phyloP scores from a whole-genome alignment of 225 moss, liverwort and hornwort species.

The Marchantia paleacea region DNA sequence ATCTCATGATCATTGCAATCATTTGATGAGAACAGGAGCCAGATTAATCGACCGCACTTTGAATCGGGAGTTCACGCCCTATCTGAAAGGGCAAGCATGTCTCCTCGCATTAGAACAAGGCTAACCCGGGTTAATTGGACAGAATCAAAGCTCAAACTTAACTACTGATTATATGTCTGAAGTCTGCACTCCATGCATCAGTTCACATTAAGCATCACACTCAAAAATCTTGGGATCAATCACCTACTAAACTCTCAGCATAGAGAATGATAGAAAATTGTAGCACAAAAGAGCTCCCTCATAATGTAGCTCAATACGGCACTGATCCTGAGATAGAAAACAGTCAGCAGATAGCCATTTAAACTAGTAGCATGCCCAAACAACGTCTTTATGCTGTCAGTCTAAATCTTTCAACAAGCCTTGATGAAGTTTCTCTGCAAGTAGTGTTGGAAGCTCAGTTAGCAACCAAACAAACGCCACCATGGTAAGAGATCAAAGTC shows the following conservation, averaged over 20 bases:
- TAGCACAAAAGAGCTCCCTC: slow-evolving; percentile 14
- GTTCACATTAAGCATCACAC: slow-evolving; percentile 12
- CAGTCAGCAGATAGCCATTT: slow-evolving; percentile 32
- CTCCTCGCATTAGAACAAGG: slow-evolving; percentile 1
- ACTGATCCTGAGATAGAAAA: slow-evolving; percentile 37
- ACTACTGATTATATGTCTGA: slow-evolving; percentile 11
- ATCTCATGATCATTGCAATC: background rate
- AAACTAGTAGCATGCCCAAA: slow-evolving; percentile 18
- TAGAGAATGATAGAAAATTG: slow-evolving; percentile 20
- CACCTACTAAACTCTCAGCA: slow-evolving; percentile 16
- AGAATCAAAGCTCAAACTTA: background rate
- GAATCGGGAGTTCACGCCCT: background rate
- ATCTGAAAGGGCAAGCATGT: background rate
- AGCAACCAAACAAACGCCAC: slow-evolving; percentile 62
- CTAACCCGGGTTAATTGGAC: slow-evolving; percentile 4
- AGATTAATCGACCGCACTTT: background rate
- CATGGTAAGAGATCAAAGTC: slow-evolving; percentile 51
- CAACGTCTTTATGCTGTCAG: slow-evolving; percentile 1
- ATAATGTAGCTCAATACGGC: slow-evolving; percentile 27
- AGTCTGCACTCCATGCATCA: slow-evolving; percentile 19
- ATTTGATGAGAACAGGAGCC: background rate
- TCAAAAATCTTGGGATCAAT: slow-evolving; percentile 22
- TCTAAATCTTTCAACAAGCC: slow-evolving; percentile 24
- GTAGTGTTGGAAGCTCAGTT: slow-evolving; percentile 48
- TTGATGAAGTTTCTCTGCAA: slow-evolving; percentile 41